Conservation (phyloP, 148 eudicot genomes). For the Chenopodium album region DNA sequence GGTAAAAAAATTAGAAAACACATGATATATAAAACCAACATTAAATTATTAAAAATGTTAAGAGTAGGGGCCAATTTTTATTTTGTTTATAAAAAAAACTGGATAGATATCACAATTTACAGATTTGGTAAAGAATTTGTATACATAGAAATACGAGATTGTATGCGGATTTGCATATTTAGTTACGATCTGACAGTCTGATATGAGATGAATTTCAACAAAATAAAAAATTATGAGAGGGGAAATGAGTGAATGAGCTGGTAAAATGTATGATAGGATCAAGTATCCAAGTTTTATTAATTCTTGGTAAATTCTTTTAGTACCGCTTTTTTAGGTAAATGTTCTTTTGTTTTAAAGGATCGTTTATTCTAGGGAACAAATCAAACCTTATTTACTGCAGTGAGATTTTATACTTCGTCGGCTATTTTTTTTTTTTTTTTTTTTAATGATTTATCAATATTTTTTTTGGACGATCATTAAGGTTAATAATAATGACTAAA, state of each 20-base stretch:
- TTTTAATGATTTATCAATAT: no score
- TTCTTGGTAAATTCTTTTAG: background rate
- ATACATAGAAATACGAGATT: background rate
- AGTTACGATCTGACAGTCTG: background rate
- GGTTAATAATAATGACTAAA: no score
- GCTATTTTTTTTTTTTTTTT: background rate
- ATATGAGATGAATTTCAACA: background rate
- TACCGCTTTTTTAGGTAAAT: background rate
- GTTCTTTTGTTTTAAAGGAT: background rate
- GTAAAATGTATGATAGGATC: background rate
- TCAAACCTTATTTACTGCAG: background rate
- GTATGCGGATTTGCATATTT: background rate
- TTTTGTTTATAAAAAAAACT: no score
- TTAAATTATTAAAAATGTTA: no score
- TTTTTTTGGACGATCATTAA: no score
- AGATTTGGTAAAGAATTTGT: background rate
- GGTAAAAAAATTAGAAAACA: no score
- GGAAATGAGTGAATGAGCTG: background rate
- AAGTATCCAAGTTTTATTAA: background rate
- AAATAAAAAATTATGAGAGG: background rate
- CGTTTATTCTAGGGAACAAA: background rate
- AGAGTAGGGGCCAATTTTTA: no score
- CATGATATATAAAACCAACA: no score
- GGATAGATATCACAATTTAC: background rate
- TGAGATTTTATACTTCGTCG: background rate